Evolutionary conservation across 2,329 filamentous ascomycete species (phyloP), one percentile per base, ranked within the genome.

Genomic region (Claviceps fusiformis): DNA sequence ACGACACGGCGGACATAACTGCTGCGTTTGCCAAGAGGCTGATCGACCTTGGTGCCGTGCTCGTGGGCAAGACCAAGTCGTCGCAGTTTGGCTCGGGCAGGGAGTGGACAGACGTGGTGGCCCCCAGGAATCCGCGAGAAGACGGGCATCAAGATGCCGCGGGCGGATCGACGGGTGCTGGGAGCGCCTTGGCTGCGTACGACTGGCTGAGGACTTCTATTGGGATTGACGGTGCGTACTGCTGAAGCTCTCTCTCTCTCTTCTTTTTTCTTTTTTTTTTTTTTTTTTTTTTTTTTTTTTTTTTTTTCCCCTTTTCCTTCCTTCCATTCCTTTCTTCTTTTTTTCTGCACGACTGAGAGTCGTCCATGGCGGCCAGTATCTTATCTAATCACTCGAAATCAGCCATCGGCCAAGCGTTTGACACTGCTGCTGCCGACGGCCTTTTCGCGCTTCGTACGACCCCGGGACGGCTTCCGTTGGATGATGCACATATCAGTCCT

Each of bases 1-100:
- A 71, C 1, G 62, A 71, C 3, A 68, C 72, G 0, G 63, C 63
- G 4, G 71, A 67, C 2, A 62, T 61, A 3, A 82, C 78, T 1
- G 76, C 78, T 0, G 62, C 73, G 0, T 70, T 76, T 1, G 73
- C 82, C 0, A 76, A 81, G 52, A 70, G 72, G 2, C 65, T 88
- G 0, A 71, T 86, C 3, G 75, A 82, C 54, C 73, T 79, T 2
- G 84, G 85, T 0, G 83, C 80, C 0, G 65, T 79, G 9, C 62
- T 80, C 11, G 67, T 81, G 0, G 77, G 78, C 3, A 80, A 79
- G 65, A 76, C 75, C 27, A 79, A 76, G 59, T 71, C 72, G 2
- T 69, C 73, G 1, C 75, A 77, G 58, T 73, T 80, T 52, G 72
- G 72, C 13, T 62, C 68, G 5, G 66, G 67, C 6, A 55, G 56